A percentile compares a stretch with the other conserved stretches of the same genome.
Conservation (phyloP, 495 filamentous ascomycete species). For the Symbiotaphrina buchneri region DNA sequence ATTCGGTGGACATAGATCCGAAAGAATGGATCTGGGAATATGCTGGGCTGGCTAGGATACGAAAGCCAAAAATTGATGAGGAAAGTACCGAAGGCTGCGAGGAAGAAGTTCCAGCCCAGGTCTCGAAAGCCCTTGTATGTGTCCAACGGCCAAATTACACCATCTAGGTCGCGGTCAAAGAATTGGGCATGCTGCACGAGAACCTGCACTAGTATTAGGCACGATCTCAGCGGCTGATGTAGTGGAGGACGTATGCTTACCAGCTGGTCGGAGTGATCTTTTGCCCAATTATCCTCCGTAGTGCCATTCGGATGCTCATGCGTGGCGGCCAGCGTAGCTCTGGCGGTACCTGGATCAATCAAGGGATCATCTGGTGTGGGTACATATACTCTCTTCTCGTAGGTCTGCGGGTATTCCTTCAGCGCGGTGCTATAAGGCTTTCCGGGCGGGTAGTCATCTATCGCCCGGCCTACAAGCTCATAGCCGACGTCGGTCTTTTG, state of each 20-base stretch:
- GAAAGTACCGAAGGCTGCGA: too few relatives aligned
- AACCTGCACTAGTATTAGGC: background rate
- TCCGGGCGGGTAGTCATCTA: too few relatives aligned
- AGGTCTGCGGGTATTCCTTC: too few relatives aligned
- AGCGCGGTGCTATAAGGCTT: too few relatives aligned
- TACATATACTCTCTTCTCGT: background rate
- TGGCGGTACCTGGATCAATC: background rate
- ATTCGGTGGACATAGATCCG: conserved; percentile 23
- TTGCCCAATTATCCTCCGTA: background rate
- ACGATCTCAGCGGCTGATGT: background rate
- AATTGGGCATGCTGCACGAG: background rate
- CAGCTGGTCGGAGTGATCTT: background rate
- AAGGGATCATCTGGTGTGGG: background rate
- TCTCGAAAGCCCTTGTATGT: background rate
- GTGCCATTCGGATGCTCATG: background rate
- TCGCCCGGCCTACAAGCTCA: too few relatives aligned
- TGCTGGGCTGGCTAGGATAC: conserved; percentile 21
- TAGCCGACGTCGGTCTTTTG: too few relatives aligned
- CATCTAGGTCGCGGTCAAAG: background rate
- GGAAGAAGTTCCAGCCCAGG: background rate
- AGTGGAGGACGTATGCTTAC: background rate
- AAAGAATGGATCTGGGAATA: conserved; percentile 25
- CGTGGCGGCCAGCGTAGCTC: background rate
- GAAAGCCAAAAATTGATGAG: conserved; percentile 27
- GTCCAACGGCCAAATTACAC: background rate